phyloP scores from a whole-genome alignment of 257 asterid genomes.

The Scutellaria baicalensis region DNA sequence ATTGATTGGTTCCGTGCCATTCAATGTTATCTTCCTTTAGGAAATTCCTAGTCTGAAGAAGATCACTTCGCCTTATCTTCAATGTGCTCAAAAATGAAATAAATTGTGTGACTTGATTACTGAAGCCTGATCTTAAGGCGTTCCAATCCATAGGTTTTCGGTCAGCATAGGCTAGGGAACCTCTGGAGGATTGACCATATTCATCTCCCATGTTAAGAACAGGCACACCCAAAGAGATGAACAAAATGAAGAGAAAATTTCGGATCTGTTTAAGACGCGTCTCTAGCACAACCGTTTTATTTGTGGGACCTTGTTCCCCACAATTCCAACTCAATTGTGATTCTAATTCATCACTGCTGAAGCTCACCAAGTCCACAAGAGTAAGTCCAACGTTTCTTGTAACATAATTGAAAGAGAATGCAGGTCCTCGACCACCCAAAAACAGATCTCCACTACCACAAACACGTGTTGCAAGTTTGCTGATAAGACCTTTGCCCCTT shows the following conservation, averaged over 20 bases:
- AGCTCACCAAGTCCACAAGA: constrained; percentile 89
- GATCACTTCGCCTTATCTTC: constrained; percentile 59
- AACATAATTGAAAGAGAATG: constrained; percentile 70
- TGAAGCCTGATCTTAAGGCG: constrained; percentile 47
- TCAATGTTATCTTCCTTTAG: constrained; percentile 51
- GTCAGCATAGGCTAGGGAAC: constrained; percentile 40
- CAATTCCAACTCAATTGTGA: constrained; percentile 85
- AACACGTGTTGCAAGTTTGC: constrained; percentile 74
- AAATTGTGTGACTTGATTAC: constrained; percentile 50
- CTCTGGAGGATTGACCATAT: constrained; percentile 73
- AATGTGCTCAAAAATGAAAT: constrained; percentile 65
- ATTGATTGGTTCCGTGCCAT: constrained; percentile 58
- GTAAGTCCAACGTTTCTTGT: constrained; percentile 69
- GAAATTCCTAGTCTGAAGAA: constrained; percentile 60
- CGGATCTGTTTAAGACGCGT: constrained; percentile 77
- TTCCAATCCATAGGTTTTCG: constrained; percentile 64
- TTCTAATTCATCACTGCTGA: constrained; percentile 36
- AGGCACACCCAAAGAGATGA: constrained; percentile 79
- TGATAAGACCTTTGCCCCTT: constrained; percentile 65
- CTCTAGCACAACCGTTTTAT: constrained; percentile 48
- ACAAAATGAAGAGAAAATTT: constrained; percentile 63
- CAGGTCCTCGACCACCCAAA: constrained; percentile 73
- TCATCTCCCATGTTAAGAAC: constrained; percentile 98
- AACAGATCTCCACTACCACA: constrained; percentile 94
- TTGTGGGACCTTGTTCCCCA: constrained; percentile 86